phyloP scores from a whole-genome alignment of 345 rosid genomes.

The Populus deltoides region DNA sequence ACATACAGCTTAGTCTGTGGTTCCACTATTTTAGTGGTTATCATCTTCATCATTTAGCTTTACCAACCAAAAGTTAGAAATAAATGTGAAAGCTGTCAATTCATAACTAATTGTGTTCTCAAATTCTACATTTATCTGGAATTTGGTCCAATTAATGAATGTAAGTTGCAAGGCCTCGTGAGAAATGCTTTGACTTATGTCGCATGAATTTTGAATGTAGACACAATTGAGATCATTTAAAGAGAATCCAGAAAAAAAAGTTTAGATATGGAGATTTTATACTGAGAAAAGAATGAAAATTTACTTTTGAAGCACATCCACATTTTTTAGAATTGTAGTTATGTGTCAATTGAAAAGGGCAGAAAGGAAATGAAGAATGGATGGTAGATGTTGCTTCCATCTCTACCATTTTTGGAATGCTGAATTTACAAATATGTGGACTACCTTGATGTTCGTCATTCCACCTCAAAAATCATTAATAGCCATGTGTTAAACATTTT shows the following conservation, averaged over 20 bases:
- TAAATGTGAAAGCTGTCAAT: not conserved
- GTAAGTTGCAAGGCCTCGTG: not conserved
- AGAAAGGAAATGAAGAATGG: not conserved
- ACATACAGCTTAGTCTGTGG: not conserved
- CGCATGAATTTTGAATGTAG: not conserved
- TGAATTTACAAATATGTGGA: not conserved
- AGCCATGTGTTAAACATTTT: slow-evolving; percentile 9
- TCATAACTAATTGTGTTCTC: not conserved
- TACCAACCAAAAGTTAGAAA: not conserved
- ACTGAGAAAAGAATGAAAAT: not conserved
- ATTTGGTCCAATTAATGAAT: not conserved
- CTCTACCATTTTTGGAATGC: not conserved
- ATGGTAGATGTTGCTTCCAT: not conserved
- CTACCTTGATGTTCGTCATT: not conserved
- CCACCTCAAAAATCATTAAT: not conserved
- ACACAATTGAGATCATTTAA: not conserved
- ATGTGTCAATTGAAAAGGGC: not conserved
- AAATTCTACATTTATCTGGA: not conserved
- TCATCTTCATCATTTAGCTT: not conserved
- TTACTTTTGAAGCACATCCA: not conserved
- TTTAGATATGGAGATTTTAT: not conserved
- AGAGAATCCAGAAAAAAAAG: not conserved
- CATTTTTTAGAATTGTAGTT: not conserved
- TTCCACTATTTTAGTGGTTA: not conserved
- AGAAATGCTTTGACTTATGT: not conserved